Percentiles rank a stretch among this genome's conserved stretches.
Evolutionary conservation across 768 basidiomycete species (phyloP).

Genomic region (Lentinula raphanica): DNA sequence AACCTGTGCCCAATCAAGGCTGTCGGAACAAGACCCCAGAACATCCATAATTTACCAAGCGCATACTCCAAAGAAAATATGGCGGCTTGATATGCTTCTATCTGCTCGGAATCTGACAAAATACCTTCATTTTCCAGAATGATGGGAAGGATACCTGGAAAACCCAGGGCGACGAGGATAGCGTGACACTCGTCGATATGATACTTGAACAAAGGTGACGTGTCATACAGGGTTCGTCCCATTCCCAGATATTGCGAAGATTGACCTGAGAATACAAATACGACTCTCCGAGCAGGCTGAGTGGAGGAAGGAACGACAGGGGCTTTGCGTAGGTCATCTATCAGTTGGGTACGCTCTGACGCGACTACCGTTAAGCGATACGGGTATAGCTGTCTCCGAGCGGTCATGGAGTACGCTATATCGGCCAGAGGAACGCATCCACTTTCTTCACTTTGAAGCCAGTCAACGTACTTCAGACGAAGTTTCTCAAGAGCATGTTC

Average conservation of each 20-base stretch:
- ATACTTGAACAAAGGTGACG: slow-evolving; percentile 39
- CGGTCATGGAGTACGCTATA: slow-evolving; percentile 63
- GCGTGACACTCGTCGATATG: slow-evolving; percentile 56
- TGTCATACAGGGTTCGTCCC: slow-evolving; percentile 52
- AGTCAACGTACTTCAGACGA: slow-evolving; percentile 40
- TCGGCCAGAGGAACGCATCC: slow-evolving; percentile 32
- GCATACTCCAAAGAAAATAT: slow-evolving; percentile 62
- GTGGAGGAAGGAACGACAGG: slow-evolving; percentile 16
- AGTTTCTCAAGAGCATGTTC: slow-evolving; percentile 39
- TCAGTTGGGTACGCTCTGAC: slow-evolving; percentile 37
- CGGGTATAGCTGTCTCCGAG: slow-evolving; percentile 52
- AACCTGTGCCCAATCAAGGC: slow-evolving; percentile 73
- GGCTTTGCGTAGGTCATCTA: slow-evolving; percentile 35
- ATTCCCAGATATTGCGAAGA: slow-evolving; percentile 53
- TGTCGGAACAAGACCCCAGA: slow-evolving; percentile 60
- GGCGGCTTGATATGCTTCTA: slow-evolving; percentile 47
- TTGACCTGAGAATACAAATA: slow-evolving; percentile 74
- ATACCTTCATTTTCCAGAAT: slow-evolving; percentile 26
- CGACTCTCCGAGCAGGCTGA: slow-evolving; percentile 7
- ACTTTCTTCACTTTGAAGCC: slow-evolving; percentile 32
- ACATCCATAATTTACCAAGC: slow-evolving; percentile 58
- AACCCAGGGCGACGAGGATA: slow-evolving; percentile 43
- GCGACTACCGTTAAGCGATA: slow-evolving; percentile 50
- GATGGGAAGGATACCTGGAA: slow-evolving; percentile 43
- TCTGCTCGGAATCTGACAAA: slow-evolving; percentile 27